These are phyloP conservation scores for Sugiyamaella castrensis DNA, from an alignment of 1,139 yeast genomes.

Conservation along the genomic window DNA sequence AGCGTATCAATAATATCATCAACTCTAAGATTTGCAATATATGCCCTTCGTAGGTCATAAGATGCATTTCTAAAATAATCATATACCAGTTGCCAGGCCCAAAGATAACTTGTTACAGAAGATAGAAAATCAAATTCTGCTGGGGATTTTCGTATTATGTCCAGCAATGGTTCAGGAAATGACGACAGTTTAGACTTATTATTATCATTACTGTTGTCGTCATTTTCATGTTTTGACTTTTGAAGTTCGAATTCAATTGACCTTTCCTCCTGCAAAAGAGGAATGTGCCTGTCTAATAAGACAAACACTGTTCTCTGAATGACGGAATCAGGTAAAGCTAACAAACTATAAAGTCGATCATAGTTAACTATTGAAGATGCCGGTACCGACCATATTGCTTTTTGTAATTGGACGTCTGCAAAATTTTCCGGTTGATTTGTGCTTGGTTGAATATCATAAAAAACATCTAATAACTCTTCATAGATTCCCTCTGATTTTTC, in stretches of 20 bases:
- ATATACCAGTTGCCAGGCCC: conserved; percentile 70
- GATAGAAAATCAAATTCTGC: conserved; percentile 13
- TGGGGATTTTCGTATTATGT: conserved; percentile 30
- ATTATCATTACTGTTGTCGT: conserved; percentile 16
- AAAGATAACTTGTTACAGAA: conserved; percentile 43
- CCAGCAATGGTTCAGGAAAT: conserved; percentile 34
- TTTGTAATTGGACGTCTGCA: conserved; percentile 19
- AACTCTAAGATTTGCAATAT: conserved; percentile 55
- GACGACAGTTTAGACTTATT: conserved; percentile 18
- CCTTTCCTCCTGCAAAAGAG: conserved; percentile 39
- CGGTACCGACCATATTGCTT: conserved; percentile 21
- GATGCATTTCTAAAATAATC: conserved; percentile 65
- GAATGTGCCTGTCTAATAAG: conserved; percentile 43
- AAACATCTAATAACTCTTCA: conserved; percentile 41
- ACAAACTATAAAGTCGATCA: conserved; percentile 34
- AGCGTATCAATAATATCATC: conserved; percentile 45
- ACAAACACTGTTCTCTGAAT: conserved; percentile 45
- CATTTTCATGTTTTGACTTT: conserved; percentile 35
- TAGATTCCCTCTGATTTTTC: conserved; percentile 35
- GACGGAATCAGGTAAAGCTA: conserved; percentile 28
- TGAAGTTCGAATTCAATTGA: conserved; percentile 32
- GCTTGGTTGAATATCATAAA: conserved; percentile 1
- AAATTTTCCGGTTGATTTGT: conserved; percentile 8
- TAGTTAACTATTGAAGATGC: conserved; percentile 32
- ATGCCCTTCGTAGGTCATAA: conserved; percentile 56